These are phyloP conservation scores for Wallacemonas sp. DNA, from an alignment of 208 protist species.

Conservation along the genomic window DNA sequence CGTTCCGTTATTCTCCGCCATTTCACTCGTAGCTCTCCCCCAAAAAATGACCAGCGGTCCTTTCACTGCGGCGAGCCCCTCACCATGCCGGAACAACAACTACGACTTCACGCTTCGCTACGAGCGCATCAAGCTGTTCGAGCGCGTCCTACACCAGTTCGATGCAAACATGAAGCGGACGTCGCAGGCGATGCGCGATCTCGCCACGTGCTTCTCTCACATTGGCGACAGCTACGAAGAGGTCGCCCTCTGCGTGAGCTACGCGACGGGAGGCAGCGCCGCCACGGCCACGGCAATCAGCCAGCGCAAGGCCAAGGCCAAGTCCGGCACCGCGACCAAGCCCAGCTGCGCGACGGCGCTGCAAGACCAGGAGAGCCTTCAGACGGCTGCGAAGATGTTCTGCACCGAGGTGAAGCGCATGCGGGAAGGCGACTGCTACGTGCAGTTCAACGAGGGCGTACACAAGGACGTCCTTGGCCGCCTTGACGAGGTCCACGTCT, in stretches of 20 bases:
- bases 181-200: constrained; percentile 33
- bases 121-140: constrained; percentile 43
- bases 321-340: not conserved
- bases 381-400: constrained; percentile 36
- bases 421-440: constrained; percentile 31
- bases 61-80: constrained; percentile 23
- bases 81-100: constrained; percentile 34
- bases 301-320: not conserved
- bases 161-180: constrained; percentile 29
- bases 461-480: constrained; percentile 26
- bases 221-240: constrained; percentile 49
- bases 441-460: constrained; percentile 31
- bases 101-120: constrained; percentile 52
- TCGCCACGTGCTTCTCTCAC: constrained; percentile 29
- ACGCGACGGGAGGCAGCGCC: constrained; percentile 22
- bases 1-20: too few species aligned
- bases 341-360: not conserved
- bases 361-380: constrained; percentile 15
- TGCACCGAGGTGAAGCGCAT: constrained; percentile 35
- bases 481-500: constrained; percentile 32
- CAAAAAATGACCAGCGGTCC: not conserved
- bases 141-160: constrained; percentile 37
- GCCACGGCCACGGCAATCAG: not conserved
- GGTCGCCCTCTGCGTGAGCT: constrained; percentile 44
- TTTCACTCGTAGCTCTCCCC: too few species aligned